These are phyloP conservation scores for Monilinia fructigena DNA, from an alignment of 2,329 filamentous ascomycete genomes.

Conservation along the genomic window DNA sequence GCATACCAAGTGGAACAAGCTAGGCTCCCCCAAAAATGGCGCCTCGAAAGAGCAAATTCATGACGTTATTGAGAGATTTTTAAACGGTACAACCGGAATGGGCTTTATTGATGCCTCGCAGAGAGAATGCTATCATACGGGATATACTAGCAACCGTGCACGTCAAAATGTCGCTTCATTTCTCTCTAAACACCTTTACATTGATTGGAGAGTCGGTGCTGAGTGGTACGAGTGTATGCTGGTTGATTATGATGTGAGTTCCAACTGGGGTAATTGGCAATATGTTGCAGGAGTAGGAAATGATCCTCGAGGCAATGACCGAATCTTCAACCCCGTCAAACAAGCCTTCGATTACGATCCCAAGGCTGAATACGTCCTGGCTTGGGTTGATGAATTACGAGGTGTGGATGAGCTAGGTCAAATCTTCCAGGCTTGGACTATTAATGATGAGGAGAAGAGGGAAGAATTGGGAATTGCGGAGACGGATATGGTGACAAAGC, in stretches of 20 bases:
- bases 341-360: slow-evolving; percentile 76
- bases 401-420: slow-evolving; percentile 48
- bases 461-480: slow-evolving; percentile 55
- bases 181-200: slow-evolving; percentile 66
- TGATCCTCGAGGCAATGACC: slow-evolving; percentile 64
- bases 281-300: slow-evolving; percentile 79
- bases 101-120: slow-evolving; percentile 76
- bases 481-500: slow-evolving; percentile 64
- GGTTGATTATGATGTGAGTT: slow-evolving; percentile 72
- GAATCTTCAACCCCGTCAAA: slow-evolving; percentile 82
- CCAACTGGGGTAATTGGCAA: slow-evolving; percentile 83
- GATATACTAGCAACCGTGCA: slow-evolving; percentile 74
- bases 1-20: slow-evolving; percentile 28
- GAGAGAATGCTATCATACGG: slow-evolving; percentile 71
- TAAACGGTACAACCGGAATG: slow-evolving; percentile 69
- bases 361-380: slow-evolving; percentile 65
- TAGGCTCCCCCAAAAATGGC: slow-evolving; percentile 37
- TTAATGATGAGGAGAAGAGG: slow-evolving; percentile 55
- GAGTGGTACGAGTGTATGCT: slow-evolving; percentile 80
- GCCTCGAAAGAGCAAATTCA: slow-evolving; percentile 45
- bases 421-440: slow-evolving; percentile 69
- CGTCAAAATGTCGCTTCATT: slow-evolving; percentile 77
- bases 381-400: slow-evolving; percentile 69
- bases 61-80: slow-evolving; percentile 56
- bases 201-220: slow-evolving; percentile 78